Base-by-base conservation (phyloP, 164 flowering plant species). In the Vitis labrusca region DNA sequence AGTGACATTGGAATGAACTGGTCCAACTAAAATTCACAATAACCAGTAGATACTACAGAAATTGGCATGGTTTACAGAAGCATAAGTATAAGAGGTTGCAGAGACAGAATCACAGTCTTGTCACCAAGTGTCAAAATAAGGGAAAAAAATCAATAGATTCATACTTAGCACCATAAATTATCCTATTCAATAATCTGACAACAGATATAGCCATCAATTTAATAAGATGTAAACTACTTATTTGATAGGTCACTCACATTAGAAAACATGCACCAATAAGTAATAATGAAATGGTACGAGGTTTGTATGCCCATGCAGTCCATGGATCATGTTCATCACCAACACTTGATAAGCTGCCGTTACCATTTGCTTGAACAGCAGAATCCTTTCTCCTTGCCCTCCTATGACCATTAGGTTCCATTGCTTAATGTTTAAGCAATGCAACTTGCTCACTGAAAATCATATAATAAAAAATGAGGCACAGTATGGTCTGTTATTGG, bases 221-320 rank as follows among this genome's bases (percentile, higher is more conserved):
- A 60, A 60, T 13, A 60, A 6, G 7, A 30, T 14, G 15, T 5
- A 2, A 63, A 32, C 14, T 27, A 56, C 6, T 16, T 9, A 30
- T 37, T 7, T 10, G 48, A 5, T 32, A 66, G 56, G 53, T 32
- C 23, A 87, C 97, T 91, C 80, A 94, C 98, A 94, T 89, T 4
- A 94, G 87, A 77, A 92, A 86, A 63, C 97, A 89, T 58, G 98
- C 97, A 64, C 98, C 98, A 74, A 94, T 68, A 65, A 92, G 82
- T 68, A 94, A 78, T 74, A 90, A 80, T 17, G 99, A 77, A 65
- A 94, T 78, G 11, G 98, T 94, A 30, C 79, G 99, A 78, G 99
- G 99, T 80, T 76, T 86, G 82, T 94, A 94, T 14, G 98, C 97
- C 99, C 98, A 94, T 52, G 99, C 97, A 66, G 97, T 93, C 99